These are phyloP conservation scores for Fusarium palustre DNA, from an alignment of 2,329 filamentous ascomycete species.

Conservation along the genomic window DNA sequence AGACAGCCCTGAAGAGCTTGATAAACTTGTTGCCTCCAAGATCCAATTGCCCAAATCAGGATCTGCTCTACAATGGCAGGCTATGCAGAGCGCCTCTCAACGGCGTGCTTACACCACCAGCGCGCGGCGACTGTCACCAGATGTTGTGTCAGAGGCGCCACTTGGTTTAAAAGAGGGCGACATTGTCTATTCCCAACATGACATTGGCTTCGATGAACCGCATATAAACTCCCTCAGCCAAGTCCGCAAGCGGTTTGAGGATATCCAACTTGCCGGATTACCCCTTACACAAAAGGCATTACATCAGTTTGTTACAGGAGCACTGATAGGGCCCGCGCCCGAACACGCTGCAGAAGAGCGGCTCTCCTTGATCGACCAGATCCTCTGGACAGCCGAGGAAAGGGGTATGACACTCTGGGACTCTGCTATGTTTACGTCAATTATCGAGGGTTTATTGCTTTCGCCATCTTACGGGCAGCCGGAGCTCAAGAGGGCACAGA, in stretches of 20 bases:
- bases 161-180: background rate
- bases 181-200: background rate
- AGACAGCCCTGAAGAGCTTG: slow-evolving; percentile 44
- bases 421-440: slow-evolving; percentile 61
- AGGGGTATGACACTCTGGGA: slow-evolving; percentile 58
- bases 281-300: slow-evolving; percentile 52
- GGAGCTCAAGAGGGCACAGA: slow-evolving; percentile 55
- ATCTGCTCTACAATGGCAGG: slow-evolving; percentile 53
- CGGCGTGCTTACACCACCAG: slow-evolving; percentile 52
- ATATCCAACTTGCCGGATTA: slow-evolving; percentile 56
- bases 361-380: slow-evolving; percentile 55
- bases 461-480: slow-evolving; percentile 48
- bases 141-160: background rate
- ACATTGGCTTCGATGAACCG: background rate
- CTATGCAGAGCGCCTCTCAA: slow-evolving; percentile 51
- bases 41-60: slow-evolving; percentile 50
- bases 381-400: slow-evolving; percentile 60
- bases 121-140: slow-evolving; percentile 41
- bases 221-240: slow-evolving; percentile 27
- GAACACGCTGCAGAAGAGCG: slow-evolving; percentile 47
- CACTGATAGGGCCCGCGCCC: slow-evolving; percentile 49
- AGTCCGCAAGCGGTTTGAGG: slow-evolving; percentile 50
- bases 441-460: slow-evolving; percentile 57
- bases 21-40: slow-evolving; percentile 48
- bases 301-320: slow-evolving; percentile 53